These are phyloP conservation scores for Micractinium sp. DNA, from an alignment of 139 green algal species.

Conservation along the genomic window DNA sequence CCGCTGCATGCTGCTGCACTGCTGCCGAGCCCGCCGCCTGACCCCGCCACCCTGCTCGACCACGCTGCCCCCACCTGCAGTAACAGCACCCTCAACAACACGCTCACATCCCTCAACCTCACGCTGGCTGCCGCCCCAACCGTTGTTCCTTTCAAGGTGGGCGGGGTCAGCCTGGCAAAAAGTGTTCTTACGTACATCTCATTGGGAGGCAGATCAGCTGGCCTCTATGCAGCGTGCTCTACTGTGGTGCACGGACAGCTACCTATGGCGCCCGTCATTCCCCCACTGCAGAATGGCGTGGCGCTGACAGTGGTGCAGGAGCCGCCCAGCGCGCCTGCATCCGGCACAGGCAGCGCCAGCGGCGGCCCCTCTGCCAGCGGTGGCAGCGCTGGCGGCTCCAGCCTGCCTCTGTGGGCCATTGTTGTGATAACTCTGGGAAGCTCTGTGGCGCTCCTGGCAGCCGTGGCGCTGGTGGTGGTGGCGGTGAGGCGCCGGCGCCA, in stretches of 20 bases:
- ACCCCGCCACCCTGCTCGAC: not conserved
- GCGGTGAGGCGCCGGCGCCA: not conserved
- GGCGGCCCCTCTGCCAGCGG: not conserved
- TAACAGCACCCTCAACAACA: not conserved
- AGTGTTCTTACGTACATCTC: too few species aligned
- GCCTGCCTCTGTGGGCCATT: constrained; percentile 1
- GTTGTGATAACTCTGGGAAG: not conserved
- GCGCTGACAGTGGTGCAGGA: not conserved
- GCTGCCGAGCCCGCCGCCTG: too few species aligned
- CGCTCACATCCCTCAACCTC: not conserved
- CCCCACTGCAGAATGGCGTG: not conserved
- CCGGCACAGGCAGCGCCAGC: not conserved
- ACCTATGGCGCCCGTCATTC: too few species aligned
- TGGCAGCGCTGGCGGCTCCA: too few species aligned
- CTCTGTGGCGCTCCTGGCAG: not conserved
- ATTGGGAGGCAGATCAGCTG: too few species aligned
- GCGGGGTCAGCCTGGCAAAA: too few species aligned
- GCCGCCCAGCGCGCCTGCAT: not conserved
- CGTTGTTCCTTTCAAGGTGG: constrained; percentile 13
- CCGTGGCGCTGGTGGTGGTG: not conserved
- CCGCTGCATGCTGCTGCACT: not conserved
- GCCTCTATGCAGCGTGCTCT: too few species aligned
- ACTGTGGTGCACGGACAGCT: too few species aligned
- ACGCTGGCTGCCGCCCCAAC: not conserved
- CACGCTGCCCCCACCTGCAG: not conserved